These are phyloP conservation scores for Plicaturopsis crispa DNA, from an alignment of 768 basidiomycete genomes.

Conservation along the genomic window DNA sequence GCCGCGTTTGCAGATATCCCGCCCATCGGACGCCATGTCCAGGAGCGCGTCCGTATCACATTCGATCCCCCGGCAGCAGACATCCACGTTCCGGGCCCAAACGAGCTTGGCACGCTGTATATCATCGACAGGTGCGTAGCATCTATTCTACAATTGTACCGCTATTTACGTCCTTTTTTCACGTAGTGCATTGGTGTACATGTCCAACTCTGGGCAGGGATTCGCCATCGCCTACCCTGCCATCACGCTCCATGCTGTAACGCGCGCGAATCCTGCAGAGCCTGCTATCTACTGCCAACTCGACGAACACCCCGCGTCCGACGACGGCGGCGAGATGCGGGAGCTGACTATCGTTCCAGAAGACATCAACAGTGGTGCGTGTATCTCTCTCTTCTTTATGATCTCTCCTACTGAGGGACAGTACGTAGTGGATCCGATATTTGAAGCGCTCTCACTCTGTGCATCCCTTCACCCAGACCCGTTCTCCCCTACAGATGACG, in stretches of 20 bases:
- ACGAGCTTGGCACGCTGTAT: constrained; percentile 73
- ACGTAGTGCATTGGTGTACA: constrained; percentile 69
- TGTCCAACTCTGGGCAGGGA: constrained; percentile 60
- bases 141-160: constrained; percentile 1
- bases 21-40: constrained; percentile 67
- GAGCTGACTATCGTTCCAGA: constrained; percentile 76
- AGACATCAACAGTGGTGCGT: constrained; percentile 52
- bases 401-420: not conserved
- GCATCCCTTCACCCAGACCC: constrained; percentile 81
- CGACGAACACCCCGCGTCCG: constrained; percentile 45
- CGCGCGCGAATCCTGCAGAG: constrained; percentile 47
- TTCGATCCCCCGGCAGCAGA: constrained; percentile 68
- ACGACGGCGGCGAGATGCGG: constrained; percentile 51
- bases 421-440: constrained; percentile 68
- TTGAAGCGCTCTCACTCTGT: constrained; percentile 79
- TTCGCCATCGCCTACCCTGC: constrained; percentile 84
- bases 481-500: constrained; percentile 32
- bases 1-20: constrained; percentile 80
- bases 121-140: constrained; percentile 72
- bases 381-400: not conserved
- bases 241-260: constrained; percentile 91
- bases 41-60: constrained; percentile 60
- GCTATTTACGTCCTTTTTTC: constrained; percentile 5
- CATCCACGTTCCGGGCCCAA: no score
- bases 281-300: constrained; percentile 92